Evolutionary conservation across 2,329 filamentous ascomycete genomes (phyloP), one percentile per base, ranked within the genome.

Genomic region (Aureobasidium uvarum): DNA sequence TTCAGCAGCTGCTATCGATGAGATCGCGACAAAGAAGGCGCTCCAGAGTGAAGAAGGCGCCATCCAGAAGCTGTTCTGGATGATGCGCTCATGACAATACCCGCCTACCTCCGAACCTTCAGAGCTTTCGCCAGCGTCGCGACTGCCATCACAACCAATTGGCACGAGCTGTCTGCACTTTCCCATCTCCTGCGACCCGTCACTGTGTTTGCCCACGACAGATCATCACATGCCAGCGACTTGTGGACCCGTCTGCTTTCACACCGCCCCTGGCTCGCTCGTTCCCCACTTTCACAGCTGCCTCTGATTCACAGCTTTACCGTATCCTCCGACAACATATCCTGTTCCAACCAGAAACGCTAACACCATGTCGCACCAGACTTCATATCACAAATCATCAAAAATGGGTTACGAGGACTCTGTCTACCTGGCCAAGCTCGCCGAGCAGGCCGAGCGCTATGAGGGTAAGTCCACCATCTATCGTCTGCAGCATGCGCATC

Each of bases 381-480:
- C 51, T 65, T 41, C 33, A 46, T 33, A 65, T 33, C 43, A 67
- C 66, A 64, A 66, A 51, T 72, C 75, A 73, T 79, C 79, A 85
- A 93, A 85, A 85, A 98, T 98, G 94, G 92, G 91, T 88, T 92
- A 96, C 86, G 94, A 98, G 87, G 93, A 98, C 85, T 94, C 93
- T 77, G 95, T 99, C 78, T 98, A 98, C 83, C 90, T 98, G 81
- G 95, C 95, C 84, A 98, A 98, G 92, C 91, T 99, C 81, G 95
- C 95, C 80, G 95, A 99, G 89, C 95, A 99, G 89, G 95, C 95
- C 82, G 95, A 99, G 89, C 94, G 95, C 81, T 99, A 99, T 84
- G 95, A 99, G 86, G 95, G 95, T 98, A 76, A 74, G 72, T 71
- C 39, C 20, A 45, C 81, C 65, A 58, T 52, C 31, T 58, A 20